Evolutionary conservation across 2,329 filamentous ascomycete genomes (phyloP).

Genomic region (Pyricularia grisea): DNA sequence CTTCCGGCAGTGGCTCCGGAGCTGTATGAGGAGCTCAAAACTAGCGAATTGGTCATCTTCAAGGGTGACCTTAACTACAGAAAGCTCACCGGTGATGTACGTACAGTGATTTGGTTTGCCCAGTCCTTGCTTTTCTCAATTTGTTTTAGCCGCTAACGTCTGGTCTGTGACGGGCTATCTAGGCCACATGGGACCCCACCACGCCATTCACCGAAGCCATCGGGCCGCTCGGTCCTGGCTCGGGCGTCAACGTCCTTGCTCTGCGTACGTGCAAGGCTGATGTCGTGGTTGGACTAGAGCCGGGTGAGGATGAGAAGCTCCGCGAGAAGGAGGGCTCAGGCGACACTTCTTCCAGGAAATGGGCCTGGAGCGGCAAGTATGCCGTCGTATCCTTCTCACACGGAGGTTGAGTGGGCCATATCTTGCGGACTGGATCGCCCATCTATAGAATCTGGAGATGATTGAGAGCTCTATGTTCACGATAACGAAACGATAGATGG

Average conservation of each 20-base stretch:
- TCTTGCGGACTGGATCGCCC: background rate
- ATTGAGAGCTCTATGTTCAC: background rate
- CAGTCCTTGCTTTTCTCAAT: background rate
- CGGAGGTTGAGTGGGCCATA: slow-evolving; percentile 26
- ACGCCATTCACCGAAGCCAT: slow-evolving; percentile 80
- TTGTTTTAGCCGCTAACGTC: background rate
- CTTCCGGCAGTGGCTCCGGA: slow-evolving; percentile 59
- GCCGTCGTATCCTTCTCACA: slow-evolving; percentile 82
- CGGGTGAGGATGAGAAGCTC: slow-evolving; percentile 73
- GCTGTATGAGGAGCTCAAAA: slow-evolving; percentile 68
- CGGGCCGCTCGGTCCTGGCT: slow-evolving; percentile 72
- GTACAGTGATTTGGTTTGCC: slow-evolving; percentile 16
- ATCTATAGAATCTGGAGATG: background rate
- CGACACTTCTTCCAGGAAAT: slow-evolving; percentile 63
- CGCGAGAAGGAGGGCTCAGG: slow-evolving; percentile 59
- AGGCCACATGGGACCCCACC: slow-evolving; percentile 75
- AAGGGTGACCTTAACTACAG: slow-evolving; percentile 97
- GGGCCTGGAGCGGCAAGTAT: slow-evolving; percentile 96
- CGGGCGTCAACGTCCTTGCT: slow-evolving; percentile 75
- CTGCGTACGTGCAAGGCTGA: slow-evolving; percentile 95
- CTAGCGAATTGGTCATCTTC: slow-evolving; percentile 83
- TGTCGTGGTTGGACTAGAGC: slow-evolving; percentile 78
- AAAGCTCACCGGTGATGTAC: slow-evolving; percentile 82
- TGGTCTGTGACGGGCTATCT: background rate
- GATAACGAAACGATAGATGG: background rate